These are phyloP conservation scores for Aspergillus pseudoglaucus DNA, from an alignment of 2,329 filamentous ascomycete species.

Conservation along the genomic window DNA sequence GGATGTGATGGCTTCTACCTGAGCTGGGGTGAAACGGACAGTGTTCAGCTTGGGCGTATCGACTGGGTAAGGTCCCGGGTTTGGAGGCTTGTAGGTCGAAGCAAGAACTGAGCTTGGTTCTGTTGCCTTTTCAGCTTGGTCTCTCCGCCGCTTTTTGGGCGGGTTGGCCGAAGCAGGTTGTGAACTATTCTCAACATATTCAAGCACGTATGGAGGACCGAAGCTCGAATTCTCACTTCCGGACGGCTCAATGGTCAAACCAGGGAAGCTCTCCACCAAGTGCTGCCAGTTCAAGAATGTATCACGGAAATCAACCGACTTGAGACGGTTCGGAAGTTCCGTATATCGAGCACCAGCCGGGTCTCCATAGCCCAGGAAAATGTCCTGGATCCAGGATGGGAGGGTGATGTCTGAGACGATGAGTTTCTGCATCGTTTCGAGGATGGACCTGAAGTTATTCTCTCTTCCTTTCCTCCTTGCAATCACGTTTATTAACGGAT, in stretches of 20 bases:
- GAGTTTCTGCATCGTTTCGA: slow-evolving; percentile 84
- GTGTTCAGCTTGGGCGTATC: slow-evolving; percentile 75
- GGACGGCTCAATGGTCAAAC: slow-evolving; percentile 73
- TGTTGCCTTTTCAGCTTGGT: slow-evolving; percentile 60
- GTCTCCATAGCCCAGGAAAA: slow-evolving; percentile 96
- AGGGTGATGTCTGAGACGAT: slow-evolving; percentile 78
- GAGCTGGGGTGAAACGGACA: slow-evolving; percentile 83
- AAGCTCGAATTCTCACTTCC: slow-evolving; percentile 67
- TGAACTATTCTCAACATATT: slow-evolving; percentile 52
- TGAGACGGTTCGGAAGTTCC: slow-evolving; percentile 68
- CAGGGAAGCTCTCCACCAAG: slow-evolving; percentile 81
- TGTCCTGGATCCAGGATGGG: slow-evolving; percentile 88
- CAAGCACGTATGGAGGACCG: slow-evolving; percentile 79
- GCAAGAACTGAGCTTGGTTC: slow-evolving; percentile 66
- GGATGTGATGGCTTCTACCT: slow-evolving; percentile 87
- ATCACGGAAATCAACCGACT: slow-evolving; percentile 81
- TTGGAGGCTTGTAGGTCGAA: slow-evolving; percentile 82
- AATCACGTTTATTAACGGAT: slow-evolving; percentile 77
- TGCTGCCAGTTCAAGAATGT: slow-evolving; percentile 96
- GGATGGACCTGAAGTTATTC: slow-evolving; percentile 93
- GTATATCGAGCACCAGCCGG: slow-evolving; percentile 82
- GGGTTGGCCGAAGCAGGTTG: slow-evolving; percentile 51
- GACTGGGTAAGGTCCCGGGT: slow-evolving; percentile 80
- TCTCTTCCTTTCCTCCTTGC: slow-evolving; percentile 77
- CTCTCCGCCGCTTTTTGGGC: slow-evolving; percentile 82